Conservation (phyloP, 768 basidiomycete species). For the Rhodotorula paludigena region DNA sequence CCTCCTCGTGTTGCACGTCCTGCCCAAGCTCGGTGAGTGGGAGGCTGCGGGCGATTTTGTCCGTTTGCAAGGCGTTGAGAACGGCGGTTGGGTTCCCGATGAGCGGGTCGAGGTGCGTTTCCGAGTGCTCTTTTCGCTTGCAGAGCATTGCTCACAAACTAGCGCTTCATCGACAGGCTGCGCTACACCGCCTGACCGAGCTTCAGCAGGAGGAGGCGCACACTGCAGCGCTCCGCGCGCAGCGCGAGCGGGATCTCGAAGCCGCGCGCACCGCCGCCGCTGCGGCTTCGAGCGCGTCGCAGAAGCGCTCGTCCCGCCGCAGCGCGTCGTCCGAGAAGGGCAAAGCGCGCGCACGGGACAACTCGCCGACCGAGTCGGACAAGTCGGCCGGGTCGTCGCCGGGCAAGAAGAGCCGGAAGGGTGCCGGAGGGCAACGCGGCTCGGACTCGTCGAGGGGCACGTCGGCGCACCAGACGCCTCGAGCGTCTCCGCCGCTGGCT, state of each 20-base stretch:
- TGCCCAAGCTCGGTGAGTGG: constrained; percentile 32
- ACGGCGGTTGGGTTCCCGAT: constrained; percentile 36
- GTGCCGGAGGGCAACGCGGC: not conserved
- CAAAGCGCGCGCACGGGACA: constrained; percentile 7
- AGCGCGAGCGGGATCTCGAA: constrained; percentile 25
- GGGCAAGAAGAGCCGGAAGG: constrained; percentile 6
- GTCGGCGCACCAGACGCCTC: not conserved
- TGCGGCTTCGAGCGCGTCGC: not conserved
- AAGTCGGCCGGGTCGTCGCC: not conserved
- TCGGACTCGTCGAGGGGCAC: no score
- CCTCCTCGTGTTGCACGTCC: constrained; percentile 27
- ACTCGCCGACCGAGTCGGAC: not conserved
- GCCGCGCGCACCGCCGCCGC: not conserved
- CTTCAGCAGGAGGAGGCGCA: constrained; percentile 6
- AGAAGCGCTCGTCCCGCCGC: not conserved
- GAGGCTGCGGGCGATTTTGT: constrained; percentile 36
- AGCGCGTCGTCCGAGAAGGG: constrained; percentile 13
- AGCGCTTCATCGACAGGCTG: not conserved
- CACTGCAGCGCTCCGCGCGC: not conserved
- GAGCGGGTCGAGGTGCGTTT: constrained; percentile 33
- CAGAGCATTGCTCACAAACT: not conserved
- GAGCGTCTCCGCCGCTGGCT: not conserved
- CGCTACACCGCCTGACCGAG: constrained; percentile 7
- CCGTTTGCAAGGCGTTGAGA: constrained; percentile 27
- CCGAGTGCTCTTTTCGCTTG: not conserved